Conservation (phyloP, 208 protist genomes). For the Tetramitus jugosus region DNA sequence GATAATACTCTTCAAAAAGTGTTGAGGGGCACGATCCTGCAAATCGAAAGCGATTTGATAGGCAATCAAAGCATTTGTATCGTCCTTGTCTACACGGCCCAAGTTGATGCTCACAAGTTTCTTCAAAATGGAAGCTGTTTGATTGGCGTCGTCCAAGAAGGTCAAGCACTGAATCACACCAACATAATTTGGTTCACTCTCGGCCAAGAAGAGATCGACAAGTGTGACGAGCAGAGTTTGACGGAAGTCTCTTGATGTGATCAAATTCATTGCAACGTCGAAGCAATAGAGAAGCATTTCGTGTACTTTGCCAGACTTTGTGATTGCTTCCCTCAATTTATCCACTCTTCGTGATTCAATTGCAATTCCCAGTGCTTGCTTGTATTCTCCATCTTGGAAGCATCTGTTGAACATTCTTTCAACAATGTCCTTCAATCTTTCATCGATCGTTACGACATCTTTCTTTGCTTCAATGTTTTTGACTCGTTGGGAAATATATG, state of each 20-base stretch:
- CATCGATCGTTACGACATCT: too few species aligned
- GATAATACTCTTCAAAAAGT: constrained; percentile 62
- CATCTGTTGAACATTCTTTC: constrained; percentile 56
- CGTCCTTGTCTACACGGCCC: too few species aligned
- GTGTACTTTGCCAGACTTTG: constrained; percentile 49
- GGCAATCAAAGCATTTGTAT: constrained; percentile 46
- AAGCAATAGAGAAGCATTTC: constrained; percentile 82
- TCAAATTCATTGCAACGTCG: constrained; percentile 63
- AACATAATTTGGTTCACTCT: constrained; percentile 65
- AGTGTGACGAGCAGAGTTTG: constrained; percentile 71
- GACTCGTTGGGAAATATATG: not conserved
- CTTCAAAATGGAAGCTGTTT: constrained; percentile 64
- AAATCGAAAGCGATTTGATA: constrained; percentile 76
- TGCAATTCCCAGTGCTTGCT: constrained; percentile 47
- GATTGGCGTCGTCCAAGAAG: constrained; percentile 73
- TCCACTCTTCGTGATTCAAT: constrained; percentile 44
- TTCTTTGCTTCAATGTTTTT: constrained; percentile 20
- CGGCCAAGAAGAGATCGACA: constrained; percentile 61
- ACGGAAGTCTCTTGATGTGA: constrained; percentile 67
- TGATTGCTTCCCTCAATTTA: constrained; percentile 57
- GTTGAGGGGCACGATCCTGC: constrained; percentile 68
- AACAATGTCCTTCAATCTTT: constrained; percentile 44
- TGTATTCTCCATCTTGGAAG: constrained; percentile 49
- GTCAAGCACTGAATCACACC: constrained; percentile 82
- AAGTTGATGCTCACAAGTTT: too few species aligned